A percentile compares a stretch with the other conserved stretches of the same genome.
These are phyloP conservation scores for Oidiodendron maius DNA, from an alignment of 495 filamentous ascomycete species.

Conservation along the genomic window DNA sequence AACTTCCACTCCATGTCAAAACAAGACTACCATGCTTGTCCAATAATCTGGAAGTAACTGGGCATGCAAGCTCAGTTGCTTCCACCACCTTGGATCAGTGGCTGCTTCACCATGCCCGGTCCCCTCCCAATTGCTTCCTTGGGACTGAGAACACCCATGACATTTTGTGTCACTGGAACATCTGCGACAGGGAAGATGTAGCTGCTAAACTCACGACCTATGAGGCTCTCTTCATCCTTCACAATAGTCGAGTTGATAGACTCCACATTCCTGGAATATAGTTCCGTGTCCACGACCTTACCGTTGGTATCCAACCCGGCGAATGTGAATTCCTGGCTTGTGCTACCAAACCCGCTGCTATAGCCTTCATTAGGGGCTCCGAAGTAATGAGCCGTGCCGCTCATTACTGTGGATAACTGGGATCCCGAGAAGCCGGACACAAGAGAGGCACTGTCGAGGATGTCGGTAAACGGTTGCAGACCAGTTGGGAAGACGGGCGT, in stretches of 20 bases:
- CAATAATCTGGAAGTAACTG: too few species aligned
- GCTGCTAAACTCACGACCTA: conserved; percentile 11
- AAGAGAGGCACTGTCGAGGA: conserved; percentile 17
- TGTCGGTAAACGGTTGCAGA: conserved; percentile 40
- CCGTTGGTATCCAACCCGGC: conserved; percentile 30
- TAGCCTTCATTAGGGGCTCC: conserved; percentile 37
- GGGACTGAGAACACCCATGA: conserved; percentile 11
- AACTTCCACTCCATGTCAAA: too few species aligned
- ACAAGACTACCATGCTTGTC: too few species aligned
- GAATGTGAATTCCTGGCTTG: conserved; percentile 51
- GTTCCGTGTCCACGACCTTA: conserved; percentile 23
- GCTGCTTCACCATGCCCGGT: conserved; percentile 13
- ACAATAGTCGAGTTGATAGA: conserved; percentile 47
- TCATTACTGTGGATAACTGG: conserved; percentile 42
- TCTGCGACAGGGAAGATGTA: not conserved
- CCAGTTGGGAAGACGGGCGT: conserved; percentile 55
- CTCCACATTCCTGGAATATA: conserved; percentile 44
- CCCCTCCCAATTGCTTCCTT: conserved; percentile 22
- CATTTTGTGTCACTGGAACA: not conserved
- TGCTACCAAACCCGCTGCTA: conserved; percentile 45
- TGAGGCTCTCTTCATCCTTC: conserved; percentile 22
- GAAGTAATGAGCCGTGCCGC: conserved; percentile 49
- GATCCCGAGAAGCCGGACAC: conserved; percentile 33
- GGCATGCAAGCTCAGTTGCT: too few species aligned
- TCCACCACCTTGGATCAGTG: conserved; percentile 16